Conservation (phyloP, 768 basidiomycete genomes). For the Phylloporus arenicola region DNA sequence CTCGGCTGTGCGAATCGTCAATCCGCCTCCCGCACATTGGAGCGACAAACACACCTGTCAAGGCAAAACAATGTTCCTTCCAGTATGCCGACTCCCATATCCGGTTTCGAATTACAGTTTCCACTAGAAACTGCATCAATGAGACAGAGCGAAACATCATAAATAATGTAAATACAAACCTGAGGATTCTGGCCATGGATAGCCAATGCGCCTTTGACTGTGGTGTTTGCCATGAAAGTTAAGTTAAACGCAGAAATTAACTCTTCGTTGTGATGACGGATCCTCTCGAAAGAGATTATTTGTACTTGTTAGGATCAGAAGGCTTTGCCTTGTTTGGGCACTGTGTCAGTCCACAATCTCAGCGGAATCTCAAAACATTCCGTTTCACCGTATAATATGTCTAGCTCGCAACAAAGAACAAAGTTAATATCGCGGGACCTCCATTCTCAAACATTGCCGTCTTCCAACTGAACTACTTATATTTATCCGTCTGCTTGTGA, state of each 20-base stretch:
- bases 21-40: neutral
- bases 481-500: conserved; percentile 5
- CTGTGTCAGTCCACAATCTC: too few relatives aligned
- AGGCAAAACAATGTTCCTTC: conserved; percentile 99
- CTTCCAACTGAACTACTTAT: conserved; percentile 12
- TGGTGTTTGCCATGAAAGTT: conserved; percentile 80
- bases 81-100: conserved; percentile 94
- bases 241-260: neutral
- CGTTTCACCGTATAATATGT: neutral
- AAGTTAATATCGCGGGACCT: neutral
- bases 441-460: neutral
- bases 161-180: conserved; percentile 39
- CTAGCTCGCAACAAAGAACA: neutral
- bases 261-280: neutral
- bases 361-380: too few relatives aligned
- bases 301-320: conserved; percentile 20
- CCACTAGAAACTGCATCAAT: conserved; percentile 72
- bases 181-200: conserved; percentile 98
- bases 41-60: conserved; percentile 60
- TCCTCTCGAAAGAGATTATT: conserved; percentile 6
- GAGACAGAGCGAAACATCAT: conserved; percentile 7
- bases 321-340: conserved; percentile 31
- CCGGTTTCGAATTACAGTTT: conserved; percentile 92
- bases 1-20: conserved; percentile 55
- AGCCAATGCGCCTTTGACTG: conserved; percentile 78